Evolutionary conservation across 768 basidiomycete species (phyloP), one percentile per base, ranked within the genome.

Genomic region (Leccinum uliginosum): DNA sequence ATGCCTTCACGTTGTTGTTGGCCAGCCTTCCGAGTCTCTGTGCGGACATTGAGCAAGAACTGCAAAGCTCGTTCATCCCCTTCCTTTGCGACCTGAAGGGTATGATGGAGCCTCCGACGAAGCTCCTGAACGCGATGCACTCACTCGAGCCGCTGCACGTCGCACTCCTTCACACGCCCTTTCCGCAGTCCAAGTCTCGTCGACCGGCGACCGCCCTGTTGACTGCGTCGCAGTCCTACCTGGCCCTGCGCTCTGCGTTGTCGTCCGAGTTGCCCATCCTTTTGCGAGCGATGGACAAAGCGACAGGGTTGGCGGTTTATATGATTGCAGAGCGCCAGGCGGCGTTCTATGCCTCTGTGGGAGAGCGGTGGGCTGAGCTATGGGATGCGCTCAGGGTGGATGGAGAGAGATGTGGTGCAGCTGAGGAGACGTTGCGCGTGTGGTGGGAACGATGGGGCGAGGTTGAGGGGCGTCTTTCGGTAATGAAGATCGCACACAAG

Each of bases 361-460:
- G 80, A 44, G 82, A 83, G 50, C 75, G 80, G 27, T 93, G 91
- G 91, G 79, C 76, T 2, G 85, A 84, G n/a, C 72, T 93, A n/a
- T 93, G 91, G 91, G 87, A 91, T 58, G 88, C 86, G 66, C 71
- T 89, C n/a, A 74, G 80, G 10, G 83, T 87, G 4, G 87, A 88
- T 19, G 85, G 84, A 2, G 85, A 87, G 73, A 70, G 80, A 74
- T 85, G 85, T 59, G 83, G 80, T 1, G 85, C 83, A 7, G 78
- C 79, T 6, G 79, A 77, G 9, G 90, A 91, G 75, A 92, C 91
- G 21, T 65, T 84, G 26, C 76, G 76, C 0, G 86, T 91, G 10
- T 93, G 91, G 90, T 75, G 77, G 65, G 74, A 75, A 38, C 74
- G 91, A 15, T 92, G 84, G 83, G 75, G 67, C 12, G 87, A 88